A percentile compares a stretch with the other conserved stretches of the same genome.
These are phyloP conservation scores for Termitomyces titanicus DNA, from an alignment of 768 basidiomycete species.

Conservation along the genomic window DNA sequence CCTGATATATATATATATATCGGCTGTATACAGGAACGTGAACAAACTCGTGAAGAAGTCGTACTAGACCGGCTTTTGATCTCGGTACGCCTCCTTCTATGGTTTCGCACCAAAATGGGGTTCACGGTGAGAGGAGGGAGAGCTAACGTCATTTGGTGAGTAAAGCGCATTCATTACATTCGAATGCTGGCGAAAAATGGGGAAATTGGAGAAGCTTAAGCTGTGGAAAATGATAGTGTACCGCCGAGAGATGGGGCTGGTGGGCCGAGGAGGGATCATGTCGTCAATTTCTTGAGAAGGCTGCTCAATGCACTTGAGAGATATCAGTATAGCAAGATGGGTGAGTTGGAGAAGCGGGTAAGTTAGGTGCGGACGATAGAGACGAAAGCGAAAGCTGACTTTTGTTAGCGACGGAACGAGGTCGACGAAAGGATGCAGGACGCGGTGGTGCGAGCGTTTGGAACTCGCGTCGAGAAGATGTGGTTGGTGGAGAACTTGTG, in stretches of 20 bases:
- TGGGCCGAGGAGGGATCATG: not conserved
- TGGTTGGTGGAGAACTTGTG: constrained; percentile 24
- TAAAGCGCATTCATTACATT: too few relatives aligned
- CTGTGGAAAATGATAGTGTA: not conserved
- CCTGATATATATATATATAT: too few relatives aligned
- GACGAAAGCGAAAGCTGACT: not conserved
- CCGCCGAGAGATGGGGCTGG: not conserved
- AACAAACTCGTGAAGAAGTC: not conserved
- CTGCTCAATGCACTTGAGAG: not conserved
- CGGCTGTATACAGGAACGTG: constrained; percentile 7
- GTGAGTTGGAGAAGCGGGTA: constrained; percentile 4
- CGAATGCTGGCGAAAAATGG: too few relatives aligned
- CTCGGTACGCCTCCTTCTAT: constrained; percentile 7
- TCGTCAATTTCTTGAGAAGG: not conserved
- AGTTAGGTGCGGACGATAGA: not conserved
- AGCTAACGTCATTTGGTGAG: constrained; percentile 22
- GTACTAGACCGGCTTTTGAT: constrained; percentile 2
- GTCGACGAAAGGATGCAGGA: constrained; percentile 18
- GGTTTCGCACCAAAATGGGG: constrained; percentile 18
- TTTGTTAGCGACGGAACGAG: constrained; percentile 17
- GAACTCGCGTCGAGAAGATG: constrained; percentile 25
- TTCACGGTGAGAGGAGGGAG: constrained; percentile 21
- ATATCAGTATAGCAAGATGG: not conserved
- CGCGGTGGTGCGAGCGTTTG: constrained; percentile 18
- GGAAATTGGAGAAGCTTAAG: too few relatives aligned